Evolutionary conservation across 2,329 filamentous ascomycete species (phyloP), one percentile per base, ranked within the genome.

Genomic region (Rhinocladiella mackenziei): DNA sequence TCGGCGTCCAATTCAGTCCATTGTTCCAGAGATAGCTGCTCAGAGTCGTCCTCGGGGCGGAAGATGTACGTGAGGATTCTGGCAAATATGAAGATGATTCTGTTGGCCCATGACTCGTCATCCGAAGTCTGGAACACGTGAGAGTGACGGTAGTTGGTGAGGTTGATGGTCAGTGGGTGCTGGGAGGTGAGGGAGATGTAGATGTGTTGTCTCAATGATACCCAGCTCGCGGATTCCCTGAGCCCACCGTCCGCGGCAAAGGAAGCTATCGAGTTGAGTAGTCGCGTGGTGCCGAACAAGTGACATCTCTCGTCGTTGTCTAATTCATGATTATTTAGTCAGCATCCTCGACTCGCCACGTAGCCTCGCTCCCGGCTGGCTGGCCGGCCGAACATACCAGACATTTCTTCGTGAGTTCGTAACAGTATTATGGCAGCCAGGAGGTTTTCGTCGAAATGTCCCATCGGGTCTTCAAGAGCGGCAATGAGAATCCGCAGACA

Each of bases 351-450:
- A 18, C n/a, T n/a, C n/a, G 29, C 11, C 8, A n/a, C n/a, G n/a
- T n/a, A n/a, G n/a, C n/a, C n/a, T n/a, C n/a, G n/a, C n/a, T n/a
- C n/a, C n/a, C n/a, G n/a, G n/a, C n/a, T n/a, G n/a, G n/a, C n/a
- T n/a, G n/a, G n/a, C 11, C n/a, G 4, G 5, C 15, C 11, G 25
- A 36, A 28, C 25, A 9, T 28, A 51, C 48, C 48, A 18, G 48
- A 51, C 40, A 65, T 46, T 54, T 75, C 72, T 53, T 75, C 72
- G 40, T 74, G 72, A 4, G 74, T 61, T 0, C 72, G 65, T 14
- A 74, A 56, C 4, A 75, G 65, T 6, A 75, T 72, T 0, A 76
- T 71, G 0, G 71, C 69, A 1, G 71, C 65, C 0, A 75, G 58
- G 2, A 74, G 64, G 11, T 67, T 69, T 22, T 72, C 71, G 35